phyloP scores from a whole-genome alignment of 345 rosid genomes.

The Pistacia vera region DNA sequence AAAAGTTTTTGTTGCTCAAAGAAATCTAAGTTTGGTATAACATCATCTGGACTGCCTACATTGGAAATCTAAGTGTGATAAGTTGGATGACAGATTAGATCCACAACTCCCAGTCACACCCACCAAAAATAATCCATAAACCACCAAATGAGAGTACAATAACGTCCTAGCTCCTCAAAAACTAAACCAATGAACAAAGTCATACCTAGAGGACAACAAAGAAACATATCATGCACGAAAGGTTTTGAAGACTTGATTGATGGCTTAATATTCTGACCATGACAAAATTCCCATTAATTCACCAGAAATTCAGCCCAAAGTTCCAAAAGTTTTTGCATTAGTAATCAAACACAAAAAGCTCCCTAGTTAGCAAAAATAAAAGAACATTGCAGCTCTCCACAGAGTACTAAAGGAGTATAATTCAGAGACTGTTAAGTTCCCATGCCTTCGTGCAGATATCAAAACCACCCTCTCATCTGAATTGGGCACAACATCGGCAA shows the following conservation, averaged over 20 bases:
- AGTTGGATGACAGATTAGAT: not conserved
- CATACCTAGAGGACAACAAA: not conserved
- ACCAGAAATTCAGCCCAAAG: not conserved
- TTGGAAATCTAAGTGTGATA: not conserved
- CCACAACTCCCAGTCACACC: conserved; percentile 1
- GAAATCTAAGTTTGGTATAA: not conserved
- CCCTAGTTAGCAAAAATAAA: conserved; percentile 24
- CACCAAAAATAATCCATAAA: not conserved
- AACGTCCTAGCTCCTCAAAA: not conserved
- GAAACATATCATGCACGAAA: not conserved
- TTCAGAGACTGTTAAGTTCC: conserved; percentile 18
- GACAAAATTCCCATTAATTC: not conserved
- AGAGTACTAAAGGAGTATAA: conserved; percentile 24
- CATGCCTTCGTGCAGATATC: conserved; percentile 80
- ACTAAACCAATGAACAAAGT: not conserved
- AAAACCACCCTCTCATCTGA: conserved; percentile 68
- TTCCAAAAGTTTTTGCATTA: not conserved
- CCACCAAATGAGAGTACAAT: not conserved
- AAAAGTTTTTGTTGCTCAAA: not conserved
- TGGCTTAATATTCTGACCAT: not conserved
- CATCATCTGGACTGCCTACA: not conserved
- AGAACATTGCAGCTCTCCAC: conserved; percentile 20
- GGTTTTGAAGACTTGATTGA: not conserved
- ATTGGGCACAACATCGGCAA: conserved; percentile 57
- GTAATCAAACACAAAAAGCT: conserved; percentile 16